phyloP scores from a whole-genome alignment of 176 grass and related monocot species.

The Ensete ventricosum region DNA sequence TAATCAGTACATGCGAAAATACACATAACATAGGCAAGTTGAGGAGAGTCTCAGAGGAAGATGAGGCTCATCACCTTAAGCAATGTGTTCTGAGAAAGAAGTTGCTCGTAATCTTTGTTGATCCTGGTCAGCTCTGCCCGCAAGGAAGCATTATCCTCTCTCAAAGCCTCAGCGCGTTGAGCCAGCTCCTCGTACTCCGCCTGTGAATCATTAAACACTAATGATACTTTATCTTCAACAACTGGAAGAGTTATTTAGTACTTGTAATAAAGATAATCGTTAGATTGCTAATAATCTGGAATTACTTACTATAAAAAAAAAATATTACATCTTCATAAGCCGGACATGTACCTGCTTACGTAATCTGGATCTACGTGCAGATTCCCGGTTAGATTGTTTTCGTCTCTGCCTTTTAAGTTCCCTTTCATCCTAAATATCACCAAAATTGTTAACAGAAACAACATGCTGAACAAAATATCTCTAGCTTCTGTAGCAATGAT shows the following conservation, averaged over 20 bases:
- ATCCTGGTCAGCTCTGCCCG: conserved; percentile 64
- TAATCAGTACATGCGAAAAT: neutral
- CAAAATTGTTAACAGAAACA: conserved; percentile 9
- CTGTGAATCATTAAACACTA: conserved; percentile 27
- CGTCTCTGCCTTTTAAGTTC: conserved; percentile 85
- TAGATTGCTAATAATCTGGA: too few relatives aligned
- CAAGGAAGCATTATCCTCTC: conserved; percentile 68
- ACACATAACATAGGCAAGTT: too few relatives aligned
- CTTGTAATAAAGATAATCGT: neutral
- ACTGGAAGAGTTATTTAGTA: neutral
- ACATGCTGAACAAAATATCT: neutral
- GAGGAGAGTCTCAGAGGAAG: neutral
- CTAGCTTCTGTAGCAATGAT: neutral
- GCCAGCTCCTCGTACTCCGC: conserved; percentile 86
- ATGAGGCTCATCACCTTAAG: conserved; percentile 45
- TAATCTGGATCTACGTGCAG: conserved; percentile 75
- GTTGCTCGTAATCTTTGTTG: conserved; percentile 65
- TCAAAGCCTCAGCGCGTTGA: conserved; percentile 58
- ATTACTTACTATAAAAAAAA: too few relatives aligned
- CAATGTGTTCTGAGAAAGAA: conserved; percentile 64
- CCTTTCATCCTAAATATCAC: conserved; percentile 72
- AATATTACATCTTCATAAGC: neutral
- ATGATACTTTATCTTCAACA: neutral
- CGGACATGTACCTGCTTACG: conserved; percentile 63
- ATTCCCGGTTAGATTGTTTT: conserved; percentile 95